phyloP scores from a whole-genome alignment of 2,329 filamentous ascomycete species.

The Colletotrichum sp. region DNA sequence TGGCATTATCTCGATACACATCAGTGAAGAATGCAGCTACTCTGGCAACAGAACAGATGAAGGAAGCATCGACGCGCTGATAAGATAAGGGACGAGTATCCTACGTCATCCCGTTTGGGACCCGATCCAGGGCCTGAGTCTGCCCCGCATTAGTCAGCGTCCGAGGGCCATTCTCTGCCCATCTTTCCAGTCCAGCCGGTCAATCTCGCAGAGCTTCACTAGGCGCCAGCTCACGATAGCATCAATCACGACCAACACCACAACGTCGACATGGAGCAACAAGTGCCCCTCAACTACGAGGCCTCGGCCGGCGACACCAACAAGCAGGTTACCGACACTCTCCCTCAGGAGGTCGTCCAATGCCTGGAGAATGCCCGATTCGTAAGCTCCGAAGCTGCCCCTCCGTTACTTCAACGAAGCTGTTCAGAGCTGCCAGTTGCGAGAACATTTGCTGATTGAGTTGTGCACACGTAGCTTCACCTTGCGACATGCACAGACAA shows the following conservation, averaged over 20 bases:
- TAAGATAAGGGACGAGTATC: conserved; percentile 3
- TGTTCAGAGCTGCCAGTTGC: neutral
- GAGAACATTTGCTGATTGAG: neutral
- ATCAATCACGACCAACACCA: conserved; percentile 6
- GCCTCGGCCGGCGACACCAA: conserved; percentile 76
- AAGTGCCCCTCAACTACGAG: conserved; percentile 77
- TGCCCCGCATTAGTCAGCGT: conserved; percentile 21
- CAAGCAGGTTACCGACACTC: conserved; percentile 69
- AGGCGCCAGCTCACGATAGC: conserved; percentile 6
- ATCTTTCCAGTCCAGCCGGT: conserved; percentile 10
- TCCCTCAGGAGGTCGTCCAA: conserved; percentile 85
- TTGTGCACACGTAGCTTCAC: conserved; percentile 72
- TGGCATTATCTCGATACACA: neutral
- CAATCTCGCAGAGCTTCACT: neutral
- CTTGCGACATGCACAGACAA: conserved; percentile 88
- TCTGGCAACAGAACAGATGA: neutral
- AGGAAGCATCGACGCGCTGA: neutral
- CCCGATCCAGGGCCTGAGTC: neutral
- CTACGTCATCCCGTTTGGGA: conserved; percentile 7
- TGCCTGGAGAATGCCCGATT: conserved; percentile 96
- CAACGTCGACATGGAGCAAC: conserved; percentile 61
- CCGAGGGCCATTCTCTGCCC: neutral
- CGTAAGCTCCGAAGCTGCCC: conserved; percentile 55
- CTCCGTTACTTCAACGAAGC: neutral
- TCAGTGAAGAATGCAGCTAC: neutral